Conservation (phyloP, 2,329 filamentous ascomycete genomes). For the Talaromyces sp. region DNA sequence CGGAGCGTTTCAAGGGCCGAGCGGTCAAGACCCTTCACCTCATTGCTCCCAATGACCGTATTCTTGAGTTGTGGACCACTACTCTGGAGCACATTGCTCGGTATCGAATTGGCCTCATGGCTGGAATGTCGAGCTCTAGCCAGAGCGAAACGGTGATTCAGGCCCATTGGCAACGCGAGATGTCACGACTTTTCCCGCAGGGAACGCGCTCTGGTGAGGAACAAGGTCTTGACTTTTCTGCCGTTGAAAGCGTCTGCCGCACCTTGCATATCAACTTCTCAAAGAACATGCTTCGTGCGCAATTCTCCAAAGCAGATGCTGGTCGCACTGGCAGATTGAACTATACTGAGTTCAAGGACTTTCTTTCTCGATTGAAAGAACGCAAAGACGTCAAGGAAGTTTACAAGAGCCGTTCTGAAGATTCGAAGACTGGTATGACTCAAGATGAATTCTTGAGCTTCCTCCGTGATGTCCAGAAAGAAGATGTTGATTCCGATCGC, state of each 20-base stretch:
- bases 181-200: constrained; percentile 65
- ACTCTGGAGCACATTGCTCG: constrained; percentile 83
- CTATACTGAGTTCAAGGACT: constrained; percentile 79
- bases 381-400: constrained; percentile 78
- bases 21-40: constrained; percentile 81
- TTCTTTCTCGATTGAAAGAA: constrained; percentile 80
- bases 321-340: constrained; percentile 67
- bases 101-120: constrained; percentile 87
- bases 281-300: constrained; percentile 69
- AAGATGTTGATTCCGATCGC: constrained; percentile 70
- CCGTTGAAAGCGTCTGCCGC: constrained; percentile 81
- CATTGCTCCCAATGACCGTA: constrained; percentile 72
- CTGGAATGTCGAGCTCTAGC: constrained; percentile 73
- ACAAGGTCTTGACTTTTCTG: constrained; percentile 74
- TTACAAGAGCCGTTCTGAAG: constrained; percentile 64
- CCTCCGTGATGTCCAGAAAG: constrained; percentile 70
- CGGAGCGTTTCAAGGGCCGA: constrained; percentile 73
- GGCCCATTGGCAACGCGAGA: constrained; percentile 83
- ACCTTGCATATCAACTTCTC: constrained; percentile 91
- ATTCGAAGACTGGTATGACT: constrained; percentile 67
- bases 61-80: constrained; percentile 77
- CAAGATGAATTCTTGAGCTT: constrained; percentile 75
- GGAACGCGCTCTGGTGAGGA: constrained; percentile 54
- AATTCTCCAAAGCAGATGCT: constrained; percentile 74
- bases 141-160: constrained; percentile 81